phyloP scores from a whole-genome alignment of 225 moss, liverwort and hornwort species.

The Marchantia paleacea region DNA sequence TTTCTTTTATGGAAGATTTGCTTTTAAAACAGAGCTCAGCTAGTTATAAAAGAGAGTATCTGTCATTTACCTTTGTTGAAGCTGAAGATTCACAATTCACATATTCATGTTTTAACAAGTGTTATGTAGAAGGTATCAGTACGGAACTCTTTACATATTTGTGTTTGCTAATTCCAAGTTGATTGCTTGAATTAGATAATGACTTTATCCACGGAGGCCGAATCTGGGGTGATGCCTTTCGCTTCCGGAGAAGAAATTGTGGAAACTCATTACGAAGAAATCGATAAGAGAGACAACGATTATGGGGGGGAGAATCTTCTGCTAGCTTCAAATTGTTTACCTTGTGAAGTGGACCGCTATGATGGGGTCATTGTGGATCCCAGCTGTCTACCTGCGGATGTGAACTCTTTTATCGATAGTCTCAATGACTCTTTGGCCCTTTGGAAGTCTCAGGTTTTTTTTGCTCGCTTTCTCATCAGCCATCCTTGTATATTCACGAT shows the following conservation, averaged over 20 bases:
- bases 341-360: slow-evolving; percentile 28
- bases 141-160: too few relatives aligned
- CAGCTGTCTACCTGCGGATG: slow-evolving; percentile 28
- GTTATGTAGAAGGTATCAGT: too few relatives aligned
- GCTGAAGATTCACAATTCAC: too few relatives aligned
- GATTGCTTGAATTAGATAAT: slow-evolving; percentile 3
- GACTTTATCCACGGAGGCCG: neutral
- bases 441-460: slow-evolving; percentile 43
- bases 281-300: neutral
- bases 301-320: neutral
- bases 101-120: too few relatives aligned
- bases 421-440: slow-evolving; percentile 31
- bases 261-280: neutral
- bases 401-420: slow-evolving; percentile 22
- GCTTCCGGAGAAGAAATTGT: neutral
- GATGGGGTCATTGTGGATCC: slow-evolving; percentile 45
- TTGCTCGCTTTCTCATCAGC: too few relatives aligned
- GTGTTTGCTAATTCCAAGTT: neutral
- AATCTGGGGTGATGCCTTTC: neutral
- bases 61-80: too few relatives aligned
- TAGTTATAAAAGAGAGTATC: too few relatives aligned
- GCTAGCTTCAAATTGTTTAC: slow-evolving; percentile 7
- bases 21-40: too few relatives aligned
- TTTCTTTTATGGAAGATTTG: too few relatives aligned
- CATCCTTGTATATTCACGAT: neutral